Evolutionary conservation across 2,329 filamentous ascomycete species (phyloP).

Genomic region (Xylaria sp.): DNA sequence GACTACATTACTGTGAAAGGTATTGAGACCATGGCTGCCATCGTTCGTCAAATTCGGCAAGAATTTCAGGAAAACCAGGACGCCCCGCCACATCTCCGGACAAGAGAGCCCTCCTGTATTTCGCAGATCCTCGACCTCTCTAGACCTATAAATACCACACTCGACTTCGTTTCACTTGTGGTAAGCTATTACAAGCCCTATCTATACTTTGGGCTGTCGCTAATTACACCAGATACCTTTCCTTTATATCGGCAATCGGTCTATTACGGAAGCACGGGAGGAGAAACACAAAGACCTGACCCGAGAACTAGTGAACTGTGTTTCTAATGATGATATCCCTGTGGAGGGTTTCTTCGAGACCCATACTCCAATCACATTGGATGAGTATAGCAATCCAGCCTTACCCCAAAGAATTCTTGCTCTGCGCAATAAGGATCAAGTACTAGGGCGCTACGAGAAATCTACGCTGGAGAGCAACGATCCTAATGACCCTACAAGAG

Average conservation of each 20-base stretch:
- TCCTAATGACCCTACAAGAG: not conserved
- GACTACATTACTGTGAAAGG: no score
- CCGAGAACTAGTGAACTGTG: not conserved
- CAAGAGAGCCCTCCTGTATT: conserved; percentile 7
- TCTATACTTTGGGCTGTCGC: not conserved
- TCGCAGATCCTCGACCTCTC: not conserved
- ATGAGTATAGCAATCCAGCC: conserved; percentile 11
- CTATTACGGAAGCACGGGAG: not conserved
- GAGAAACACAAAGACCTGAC: no score
- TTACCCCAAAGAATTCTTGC: not conserved
- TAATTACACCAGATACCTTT: not conserved
- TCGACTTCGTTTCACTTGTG: conserved; percentile 7
- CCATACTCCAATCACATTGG: conserved; percentile 3
- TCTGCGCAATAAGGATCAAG: conserved; percentile 1
- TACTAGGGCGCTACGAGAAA: conserved; percentile 4
- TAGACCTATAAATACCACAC: not conserved
- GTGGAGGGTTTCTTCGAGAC: not conserved
- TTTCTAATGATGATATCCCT: no score
- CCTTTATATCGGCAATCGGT: not conserved
- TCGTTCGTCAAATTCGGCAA: not conserved
- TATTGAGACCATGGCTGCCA: not conserved
- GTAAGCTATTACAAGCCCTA: not conserved
- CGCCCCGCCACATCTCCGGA: not conserved
- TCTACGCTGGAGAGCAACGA: not conserved
- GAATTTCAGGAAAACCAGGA: conserved; percentile 11